Conservation (phyloP, 139 green algal genomes). For the Asterochloris sp. region DNA sequence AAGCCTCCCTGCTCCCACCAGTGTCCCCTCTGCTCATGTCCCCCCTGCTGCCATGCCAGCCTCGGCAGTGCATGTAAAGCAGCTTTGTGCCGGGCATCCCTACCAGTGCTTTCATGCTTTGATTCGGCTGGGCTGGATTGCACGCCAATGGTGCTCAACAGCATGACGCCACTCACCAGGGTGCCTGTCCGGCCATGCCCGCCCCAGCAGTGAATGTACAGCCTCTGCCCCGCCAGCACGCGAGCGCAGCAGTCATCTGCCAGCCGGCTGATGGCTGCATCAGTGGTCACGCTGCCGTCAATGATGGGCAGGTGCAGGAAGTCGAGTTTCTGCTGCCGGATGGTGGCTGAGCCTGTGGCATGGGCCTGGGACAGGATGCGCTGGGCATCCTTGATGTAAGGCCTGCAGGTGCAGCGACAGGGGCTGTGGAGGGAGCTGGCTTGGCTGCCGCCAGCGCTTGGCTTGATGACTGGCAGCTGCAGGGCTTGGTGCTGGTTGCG, state of each 20-base stretch:
- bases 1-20: no score
- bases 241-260: conserved; percentile 76
- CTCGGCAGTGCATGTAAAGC: no score
- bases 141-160: neutral
- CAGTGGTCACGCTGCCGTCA: conserved; percentile 69
- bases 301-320: conserved; percentile 81
- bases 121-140: neutral
- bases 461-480: no score
- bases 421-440: no score
- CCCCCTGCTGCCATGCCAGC: no score
- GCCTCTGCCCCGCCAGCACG: conserved; percentile 54
- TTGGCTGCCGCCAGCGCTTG: no score
- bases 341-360: conserved; percentile 44
- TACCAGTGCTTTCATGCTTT: no score
- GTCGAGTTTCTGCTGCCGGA: conserved; percentile 57
- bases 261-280: conserved; percentile 47
- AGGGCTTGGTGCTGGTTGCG: no score
- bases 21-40: no score
- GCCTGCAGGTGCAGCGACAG: neutral
- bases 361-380: conserved; percentile 58
- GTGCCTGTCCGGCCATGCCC: conserved; percentile 58
- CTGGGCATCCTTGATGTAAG: conserved; percentile 83
- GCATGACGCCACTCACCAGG: conserved; percentile 25
- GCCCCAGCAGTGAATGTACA: conserved; percentile 86
- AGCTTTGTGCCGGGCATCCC: no score